These are phyloP conservation scores for Malassezia sp. DNA, from an alignment of 1,284 basidiomycete species.

Conservation along the genomic window DNA sequence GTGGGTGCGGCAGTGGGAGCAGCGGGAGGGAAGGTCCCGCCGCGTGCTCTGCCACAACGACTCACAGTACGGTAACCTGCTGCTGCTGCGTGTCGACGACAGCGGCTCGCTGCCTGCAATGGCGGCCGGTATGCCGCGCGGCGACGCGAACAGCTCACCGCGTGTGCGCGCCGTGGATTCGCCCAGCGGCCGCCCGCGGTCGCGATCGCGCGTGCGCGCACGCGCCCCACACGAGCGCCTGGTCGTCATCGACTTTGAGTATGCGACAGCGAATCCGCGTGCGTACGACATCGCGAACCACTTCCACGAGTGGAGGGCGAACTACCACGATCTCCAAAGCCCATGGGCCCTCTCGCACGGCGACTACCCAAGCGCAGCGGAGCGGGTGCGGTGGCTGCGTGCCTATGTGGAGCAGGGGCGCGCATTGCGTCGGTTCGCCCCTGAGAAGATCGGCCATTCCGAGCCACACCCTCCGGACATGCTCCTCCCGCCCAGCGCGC, in stretches of 20 bases:
- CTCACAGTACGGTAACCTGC: slow-evolving; percentile 40
- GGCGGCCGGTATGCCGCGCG: slow-evolving; percentile 14
- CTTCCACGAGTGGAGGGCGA: slow-evolving; percentile 42
- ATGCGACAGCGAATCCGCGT: slow-evolving; percentile 35
- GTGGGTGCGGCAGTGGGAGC: slow-evolving; percentile 34
- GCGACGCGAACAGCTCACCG: background rate
- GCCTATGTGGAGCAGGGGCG: slow-evolving; percentile 44
- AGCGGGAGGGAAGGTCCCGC: slow-evolving; percentile 26
- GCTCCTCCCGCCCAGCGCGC: slow-evolving; percentile 21
- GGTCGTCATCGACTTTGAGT: slow-evolving; percentile 45
- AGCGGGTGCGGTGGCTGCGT: slow-evolving; percentile 37
- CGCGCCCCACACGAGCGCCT: slow-evolving; percentile 31
- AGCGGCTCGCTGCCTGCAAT: slow-evolving; percentile 10
- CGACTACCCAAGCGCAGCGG: slow-evolving; percentile 28
- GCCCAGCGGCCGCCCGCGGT: slow-evolving; percentile 1
- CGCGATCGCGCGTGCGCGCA: slow-evolving; percentile 11
- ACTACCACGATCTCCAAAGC: slow-evolving; percentile 32
- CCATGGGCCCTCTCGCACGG: slow-evolving; percentile 36
- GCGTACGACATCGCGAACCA: slow-evolving; percentile 43
- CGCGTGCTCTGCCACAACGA: slow-evolving; percentile 44
- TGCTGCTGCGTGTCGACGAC: slow-evolving; percentile 24
- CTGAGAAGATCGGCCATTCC: slow-evolving; percentile 15
- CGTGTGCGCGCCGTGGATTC: background rate
- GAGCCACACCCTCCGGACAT: slow-evolving; percentile 20
- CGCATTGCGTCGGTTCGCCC: slow-evolving; percentile 16